phyloP scores from a whole-genome alignment of 805 yeast genomes.

The Saccharomycopsis sp. region DNA sequence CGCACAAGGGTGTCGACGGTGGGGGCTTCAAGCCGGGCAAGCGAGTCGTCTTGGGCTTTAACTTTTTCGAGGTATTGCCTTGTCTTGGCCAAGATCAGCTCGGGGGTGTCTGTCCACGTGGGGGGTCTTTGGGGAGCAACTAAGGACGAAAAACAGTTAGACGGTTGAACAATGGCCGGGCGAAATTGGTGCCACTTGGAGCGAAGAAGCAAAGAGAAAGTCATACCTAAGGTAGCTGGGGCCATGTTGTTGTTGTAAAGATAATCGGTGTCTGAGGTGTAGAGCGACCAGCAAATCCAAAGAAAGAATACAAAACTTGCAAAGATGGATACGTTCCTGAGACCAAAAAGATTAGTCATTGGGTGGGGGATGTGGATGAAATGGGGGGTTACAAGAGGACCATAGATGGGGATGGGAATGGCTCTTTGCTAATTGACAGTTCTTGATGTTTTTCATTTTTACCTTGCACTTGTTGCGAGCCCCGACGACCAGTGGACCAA shows the following conservation, averaged over 20 bases:
- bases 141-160: too few species aligned
- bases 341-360: too few species aligned
- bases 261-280: slow-evolving; percentile 10
- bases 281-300: slow-evolving; percentile 18
- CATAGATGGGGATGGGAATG: too few species aligned
- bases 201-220: not conserved
- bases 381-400: too few species aligned
- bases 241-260: slow-evolving; percentile 8
- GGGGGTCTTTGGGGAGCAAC: slow-evolving; percentile 36
- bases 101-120: slow-evolving; percentile 53
- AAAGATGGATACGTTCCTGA: too few species aligned
- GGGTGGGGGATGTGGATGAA: too few species aligned
- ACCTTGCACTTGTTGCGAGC: too few species aligned
- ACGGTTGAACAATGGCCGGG: not conserved
- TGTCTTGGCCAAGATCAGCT: slow-evolving; percentile 35
- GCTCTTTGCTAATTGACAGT: too few species aligned
- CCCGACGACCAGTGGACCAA: too few species aligned
- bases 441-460: too few species aligned
- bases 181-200: not conserved
- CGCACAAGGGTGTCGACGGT: slow-evolving; percentile 47
- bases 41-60: slow-evolving; percentile 39
- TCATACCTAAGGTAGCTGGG: slow-evolving; percentile 16
- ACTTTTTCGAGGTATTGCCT: slow-evolving; percentile 36
- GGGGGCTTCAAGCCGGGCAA: slow-evolving; percentile 43
- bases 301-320: slow-evolving; percentile 12